Evolutionary conservation across 176 grass and related monocot genomes (phyloP), one percentile per base, ranked within the genome.

Genomic region (Rhynchospora pubera): DNA sequence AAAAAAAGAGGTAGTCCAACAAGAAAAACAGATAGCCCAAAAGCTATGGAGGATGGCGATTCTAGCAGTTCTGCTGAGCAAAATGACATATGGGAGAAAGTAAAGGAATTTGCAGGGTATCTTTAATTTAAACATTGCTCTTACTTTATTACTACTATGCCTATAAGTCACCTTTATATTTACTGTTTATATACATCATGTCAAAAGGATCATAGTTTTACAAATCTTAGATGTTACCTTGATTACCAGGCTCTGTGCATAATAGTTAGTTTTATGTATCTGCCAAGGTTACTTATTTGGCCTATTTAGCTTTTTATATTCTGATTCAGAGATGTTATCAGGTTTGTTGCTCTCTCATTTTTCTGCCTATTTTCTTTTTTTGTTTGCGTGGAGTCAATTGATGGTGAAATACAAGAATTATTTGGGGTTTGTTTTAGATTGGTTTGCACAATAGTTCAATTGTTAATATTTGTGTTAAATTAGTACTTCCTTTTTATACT

Each of bases 101-200:
- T 98, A 85, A 84, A 87, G 90, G 87, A 91, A 81, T 98, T 98
- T 91, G 92, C 87, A 44, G 90, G 95, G 95, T 98, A 98, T 91
- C 13, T 71, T 80, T 47, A 46, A 78, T n/a, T 28, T 28, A 28
- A 28, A 28, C 24, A 82, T 77, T 82, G 13, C 48, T 57, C n/a
- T 47, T 21, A 47, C 24, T 64, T 39, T 60, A 19, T 64, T 81
- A 62, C 45, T 81, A 12, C 45, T 50, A 56, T 55, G 55, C 48
- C 45, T 50, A 56, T 55, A 77, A 30, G 15, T 13, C 51, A 56
- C 55, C 23, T 56, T 32, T 32, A 32, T 15, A 28, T 28, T 76
- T 69, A 21, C n/a, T 18, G 16, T 55, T 76, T 56, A 6, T 30
- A 77, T 18, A 56, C 47, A 30, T 11, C 23, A 77, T 77, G 6